Conservation (phyloP, 2,329 filamentous ascomycete genomes). For the Botryotinia calthae region DNA sequence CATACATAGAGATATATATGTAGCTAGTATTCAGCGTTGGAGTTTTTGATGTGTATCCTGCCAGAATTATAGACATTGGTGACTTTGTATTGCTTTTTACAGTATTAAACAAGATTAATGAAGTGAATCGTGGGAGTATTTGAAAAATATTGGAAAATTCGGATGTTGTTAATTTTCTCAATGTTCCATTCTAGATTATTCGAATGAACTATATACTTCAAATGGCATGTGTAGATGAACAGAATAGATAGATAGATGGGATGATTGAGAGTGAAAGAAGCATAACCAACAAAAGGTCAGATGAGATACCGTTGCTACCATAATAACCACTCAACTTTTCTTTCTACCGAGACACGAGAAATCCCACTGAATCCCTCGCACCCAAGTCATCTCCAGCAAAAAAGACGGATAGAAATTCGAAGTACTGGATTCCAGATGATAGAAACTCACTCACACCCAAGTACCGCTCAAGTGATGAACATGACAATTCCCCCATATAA, state of each 20-base stretch:
- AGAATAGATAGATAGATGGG: neutral
- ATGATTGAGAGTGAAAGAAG: neutral
- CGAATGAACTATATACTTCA: neutral
- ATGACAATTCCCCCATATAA: too few relatives aligned
- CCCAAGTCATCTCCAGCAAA: too few relatives aligned
- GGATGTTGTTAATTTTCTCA: neutral
- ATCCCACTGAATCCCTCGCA: too few relatives aligned
- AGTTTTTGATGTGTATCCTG: too few relatives aligned
- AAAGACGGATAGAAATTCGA: too few relatives aligned
- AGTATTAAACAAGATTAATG: fast-evolving
- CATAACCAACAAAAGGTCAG: neutral
- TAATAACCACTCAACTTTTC: neutral
- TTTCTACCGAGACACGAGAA: too few relatives aligned
- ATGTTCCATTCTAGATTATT: neutral
- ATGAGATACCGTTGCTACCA: neutral
- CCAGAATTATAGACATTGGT: fast-evolving
- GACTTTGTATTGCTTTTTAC: neutral
- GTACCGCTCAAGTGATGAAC: too few relatives aligned
- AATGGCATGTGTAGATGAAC: neutral
- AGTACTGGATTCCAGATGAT: too few relatives aligned
- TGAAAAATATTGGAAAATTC: neutral
- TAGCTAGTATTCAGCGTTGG: neutral
- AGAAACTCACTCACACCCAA: too few relatives aligned
- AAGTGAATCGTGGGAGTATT: neutral
- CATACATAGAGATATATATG: neutral